Evolutionary conservation across 2,329 filamentous ascomycete genomes (phyloP).

Genomic region (Ophiocordyceps unilateralis): DNA sequence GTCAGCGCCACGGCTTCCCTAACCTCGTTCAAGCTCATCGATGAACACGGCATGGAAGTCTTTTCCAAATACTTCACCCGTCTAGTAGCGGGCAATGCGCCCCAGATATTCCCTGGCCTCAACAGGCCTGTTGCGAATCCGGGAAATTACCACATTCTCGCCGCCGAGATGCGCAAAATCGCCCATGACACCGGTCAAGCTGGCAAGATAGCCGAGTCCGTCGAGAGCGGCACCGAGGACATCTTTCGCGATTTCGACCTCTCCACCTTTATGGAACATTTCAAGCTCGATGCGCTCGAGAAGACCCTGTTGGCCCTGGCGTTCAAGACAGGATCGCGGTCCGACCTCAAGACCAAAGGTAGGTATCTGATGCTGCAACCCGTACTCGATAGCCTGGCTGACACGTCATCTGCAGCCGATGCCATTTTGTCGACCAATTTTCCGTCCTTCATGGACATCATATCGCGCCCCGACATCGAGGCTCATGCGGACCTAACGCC

Average conservation of each 20-base stretch:
- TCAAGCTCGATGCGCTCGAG: slow-evolving; percentile 75
- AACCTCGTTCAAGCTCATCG: slow-evolving; percentile 49
- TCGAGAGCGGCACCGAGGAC: slow-evolving; percentile 81
- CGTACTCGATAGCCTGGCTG: neutral
- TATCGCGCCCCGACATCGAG: slow-evolving; percentile 47
- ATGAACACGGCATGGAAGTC: slow-evolving; percentile 98
- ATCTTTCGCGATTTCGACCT: slow-evolving; percentile 93
- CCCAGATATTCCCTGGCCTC: slow-evolving; percentile 72
- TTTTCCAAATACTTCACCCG: slow-evolving; percentile 91
- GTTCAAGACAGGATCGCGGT: slow-evolving; percentile 66
- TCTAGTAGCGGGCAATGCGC: slow-evolving; percentile 77
- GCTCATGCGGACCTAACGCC: slow-evolving; percentile 50
- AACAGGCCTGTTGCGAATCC: slow-evolving; percentile 57
- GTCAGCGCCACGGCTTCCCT: neutral
- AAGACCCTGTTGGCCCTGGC: slow-evolving; percentile 79
- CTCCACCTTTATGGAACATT: slow-evolving; percentile 89
- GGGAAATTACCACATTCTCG: slow-evolving; percentile 70
- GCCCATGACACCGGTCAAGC: slow-evolving; percentile 66
- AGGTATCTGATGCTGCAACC: slow-evolving; percentile 9
- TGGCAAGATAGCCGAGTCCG: slow-evolving; percentile 78
- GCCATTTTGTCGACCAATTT: slow-evolving; percentile 75
- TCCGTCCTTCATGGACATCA: slow-evolving; percentile 56
- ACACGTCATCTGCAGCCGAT: slow-evolving; percentile 45
- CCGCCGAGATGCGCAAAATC: slow-evolving; percentile 74
- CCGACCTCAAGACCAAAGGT: slow-evolving; percentile 85